phyloP scores from a whole-genome alignment of 257 asterid genomes.

The Forsythia suspensa region DNA sequence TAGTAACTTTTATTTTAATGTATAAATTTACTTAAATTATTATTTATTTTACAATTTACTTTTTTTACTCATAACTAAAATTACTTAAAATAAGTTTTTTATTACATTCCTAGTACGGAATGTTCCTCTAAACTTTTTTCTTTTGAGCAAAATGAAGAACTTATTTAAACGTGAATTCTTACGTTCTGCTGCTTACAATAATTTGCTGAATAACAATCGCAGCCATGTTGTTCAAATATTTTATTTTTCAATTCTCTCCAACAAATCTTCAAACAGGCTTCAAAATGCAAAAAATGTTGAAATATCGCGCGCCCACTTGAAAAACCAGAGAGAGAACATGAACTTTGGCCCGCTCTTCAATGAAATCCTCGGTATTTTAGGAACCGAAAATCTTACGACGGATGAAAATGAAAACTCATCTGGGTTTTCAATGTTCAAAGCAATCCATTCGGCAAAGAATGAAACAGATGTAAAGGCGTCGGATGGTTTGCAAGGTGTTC shows the following conservation, averaged over 20 bases:
- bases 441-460: constrained; percentile 17
- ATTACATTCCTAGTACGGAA: too few species aligned
- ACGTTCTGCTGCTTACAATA: constrained; percentile 23
- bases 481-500: constrained; percentile 38
- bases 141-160: constrained; percentile 28
- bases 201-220: constrained; percentile 6
- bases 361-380: constrained; percentile 68
- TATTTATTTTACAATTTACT: too few species aligned
- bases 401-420: constrained; percentile 24
- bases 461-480: constrained; percentile 12
- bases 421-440: constrained; percentile 25
- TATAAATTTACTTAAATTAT: too few species aligned
- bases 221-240: constrained; percentile 27
- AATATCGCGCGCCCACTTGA: constrained; percentile 11
- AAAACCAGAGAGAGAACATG: constrained; percentile 28
- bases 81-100: too few species aligned
- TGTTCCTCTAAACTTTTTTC: too few species aligned
- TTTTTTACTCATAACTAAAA: too few species aligned
- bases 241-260: constrained; percentile 27
- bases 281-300: constrained; percentile 30
- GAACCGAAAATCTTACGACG: constrained; percentile 30
- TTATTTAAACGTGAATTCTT: constrained; percentile 27
- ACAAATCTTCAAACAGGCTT: constrained; percentile 27
- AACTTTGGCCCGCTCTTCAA: constrained; percentile 55
- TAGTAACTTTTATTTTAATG: too few species aligned